Percentiles rank a stretch among this genome's conserved stretches.
These are phyloP conservation scores for Hymenoscyphus linearis DNA, from an alignment of 2,329 filamentous ascomycete genomes.

Conservation along the genomic window DNA sequence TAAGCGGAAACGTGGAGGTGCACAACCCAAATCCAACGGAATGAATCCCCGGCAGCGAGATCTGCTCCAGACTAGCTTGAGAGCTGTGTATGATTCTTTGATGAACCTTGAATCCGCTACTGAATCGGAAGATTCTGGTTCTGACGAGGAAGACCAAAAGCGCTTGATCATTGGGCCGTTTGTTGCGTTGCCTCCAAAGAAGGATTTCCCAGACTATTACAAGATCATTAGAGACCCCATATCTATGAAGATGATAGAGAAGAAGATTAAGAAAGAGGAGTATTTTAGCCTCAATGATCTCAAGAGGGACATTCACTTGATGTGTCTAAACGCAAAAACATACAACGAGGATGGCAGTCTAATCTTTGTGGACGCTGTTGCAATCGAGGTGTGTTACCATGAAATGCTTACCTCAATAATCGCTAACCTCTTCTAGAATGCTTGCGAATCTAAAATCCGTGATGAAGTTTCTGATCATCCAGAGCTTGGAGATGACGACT, in stretches of 20 bases:
- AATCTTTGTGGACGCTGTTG: conserved; percentile 85
- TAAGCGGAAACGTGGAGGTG: conserved; percentile 71
- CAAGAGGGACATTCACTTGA: conserved; percentile 72
- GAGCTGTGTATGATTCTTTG: conserved; percentile 70
- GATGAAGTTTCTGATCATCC: conserved; percentile 49
- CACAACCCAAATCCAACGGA: conserved; percentile 42
- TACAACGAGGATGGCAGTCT: conserved; percentile 96
- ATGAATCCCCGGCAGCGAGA: conserved; percentile 67
- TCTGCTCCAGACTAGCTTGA: conserved; percentile 74
- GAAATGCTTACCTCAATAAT: neutral
- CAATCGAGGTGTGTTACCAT: conserved; percentile 72
- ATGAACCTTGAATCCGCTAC: conserved; percentile 80
- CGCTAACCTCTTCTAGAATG: conserved; percentile 45
- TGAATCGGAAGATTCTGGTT: conserved; percentile 53
- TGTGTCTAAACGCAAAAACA: conserved; percentile 87
- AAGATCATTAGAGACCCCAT: conserved; percentile 88
- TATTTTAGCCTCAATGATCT: conserved; percentile 79
- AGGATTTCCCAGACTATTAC: conserved; percentile 92
- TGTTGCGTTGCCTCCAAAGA: conserved; percentile 82
- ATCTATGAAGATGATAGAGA: conserved; percentile 91
- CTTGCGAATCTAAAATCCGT: conserved; percentile 49
- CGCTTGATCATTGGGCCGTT: conserved; percentile 91
- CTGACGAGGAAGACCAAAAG: conserved; percentile 52
- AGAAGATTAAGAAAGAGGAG: conserved; percentile 93
- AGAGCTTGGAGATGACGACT: conserved; percentile 49